A percentile compares a stretch with the other conserved stretches of the same genome.
Evolutionary conservation across 1,284 basidiomycete genomes (phyloP).

Genomic region (Boletus sp.): DNA sequence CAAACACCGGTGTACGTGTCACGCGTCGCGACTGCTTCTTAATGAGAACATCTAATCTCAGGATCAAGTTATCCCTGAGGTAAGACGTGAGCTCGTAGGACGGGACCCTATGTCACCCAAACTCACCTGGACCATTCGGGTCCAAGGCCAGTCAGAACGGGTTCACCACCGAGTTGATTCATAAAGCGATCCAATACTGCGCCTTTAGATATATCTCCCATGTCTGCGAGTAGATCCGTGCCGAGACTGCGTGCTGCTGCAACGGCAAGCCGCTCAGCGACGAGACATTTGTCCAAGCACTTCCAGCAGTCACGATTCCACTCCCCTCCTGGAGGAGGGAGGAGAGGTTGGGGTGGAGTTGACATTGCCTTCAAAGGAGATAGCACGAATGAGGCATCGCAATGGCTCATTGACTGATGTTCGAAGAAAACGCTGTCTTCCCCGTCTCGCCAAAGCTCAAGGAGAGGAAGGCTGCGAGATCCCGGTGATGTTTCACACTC

Average conservation of each 20-base stretch:
- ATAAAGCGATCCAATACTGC: conserved; percentile 57
- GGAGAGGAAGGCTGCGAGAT: conserved; percentile 24
- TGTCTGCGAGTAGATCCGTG: conserved; percentile 41
- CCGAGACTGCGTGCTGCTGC: conserved; percentile 33
- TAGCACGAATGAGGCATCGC: conserved; percentile 18
- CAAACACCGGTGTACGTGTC: conserved; percentile 26
- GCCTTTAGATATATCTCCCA: conserved; percentile 47
- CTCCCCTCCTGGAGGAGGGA: conserved; percentile 21
- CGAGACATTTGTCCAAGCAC: conserved; percentile 69
- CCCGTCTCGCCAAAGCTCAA: conserved; percentile 29
- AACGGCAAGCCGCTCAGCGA: conserved; percentile 56
- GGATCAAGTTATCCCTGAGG: conserved; percentile 49
- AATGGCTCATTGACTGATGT: conserved; percentile 21
- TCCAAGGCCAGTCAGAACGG: conserved; percentile 39
- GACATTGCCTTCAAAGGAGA: conserved; percentile 16
- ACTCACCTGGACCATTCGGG: conserved; percentile 51
- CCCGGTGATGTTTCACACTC: conserved; percentile 11
- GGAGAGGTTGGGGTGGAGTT: not conserved
- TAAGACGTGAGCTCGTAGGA: conserved; percentile 1
- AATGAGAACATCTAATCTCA: conserved; percentile 53
- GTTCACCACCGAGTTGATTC: conserved; percentile 42
- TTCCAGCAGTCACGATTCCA: conserved; percentile 77
- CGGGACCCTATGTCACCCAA: not conserved
- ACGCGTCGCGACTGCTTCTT: conserved; percentile 60
- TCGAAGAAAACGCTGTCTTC: conserved; percentile 30